A percentile compares a stretch with the other conserved stretches of the same genome.
These are phyloP conservation scores for Kodamaea sp. DNA, from an alignment of 1,139 yeast genomes.

Conservation along the genomic window DNA sequence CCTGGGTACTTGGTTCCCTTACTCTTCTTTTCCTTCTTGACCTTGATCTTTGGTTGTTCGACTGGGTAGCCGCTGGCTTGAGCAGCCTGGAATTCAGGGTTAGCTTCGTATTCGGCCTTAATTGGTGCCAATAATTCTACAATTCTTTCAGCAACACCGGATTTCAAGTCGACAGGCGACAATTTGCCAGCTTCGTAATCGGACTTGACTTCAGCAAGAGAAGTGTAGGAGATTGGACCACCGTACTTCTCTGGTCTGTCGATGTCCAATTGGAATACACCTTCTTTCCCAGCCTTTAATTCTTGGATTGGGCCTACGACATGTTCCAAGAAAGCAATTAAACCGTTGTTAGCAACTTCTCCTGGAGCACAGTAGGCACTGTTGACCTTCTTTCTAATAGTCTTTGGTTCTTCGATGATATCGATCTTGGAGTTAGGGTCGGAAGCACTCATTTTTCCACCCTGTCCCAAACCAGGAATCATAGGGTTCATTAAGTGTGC, in stretches of 20 bases:
- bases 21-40: constrained; percentile 75
- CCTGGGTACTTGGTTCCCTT: constrained; percentile 89
- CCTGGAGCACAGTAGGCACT: constrained; percentile 97
- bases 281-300: constrained; percentile 57
- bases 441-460: constrained; percentile 98
- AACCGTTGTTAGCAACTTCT: constrained; percentile 85
- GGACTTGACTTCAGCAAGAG: constrained; percentile 67
- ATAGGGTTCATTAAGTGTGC: constrained; percentile 98
- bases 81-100: constrained; percentile 74
- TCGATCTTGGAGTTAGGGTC: constrained; percentile 98
- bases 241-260: constrained; percentile 97
- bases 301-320: constrained; percentile 87
- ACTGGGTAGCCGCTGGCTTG: constrained; percentile 83
- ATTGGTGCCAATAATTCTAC: constrained; percentile 82
- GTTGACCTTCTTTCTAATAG: constrained; percentile 84
- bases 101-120: constrained; percentile 62
- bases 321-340: constrained; percentile 79
- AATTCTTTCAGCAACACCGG: constrained; percentile 86
- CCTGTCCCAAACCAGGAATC: constrained; percentile 97
- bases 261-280: constrained; percentile 63
- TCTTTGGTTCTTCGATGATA: constrained; percentile 82
- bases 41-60: constrained; percentile 64
- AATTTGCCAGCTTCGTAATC: constrained; percentile 74
- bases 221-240: constrained; percentile 75
- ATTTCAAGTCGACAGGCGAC: constrained; percentile 91